phyloP scores from a whole-genome alignment of 441 rosid genomes.

The Aleurites moluccanus region DNA sequence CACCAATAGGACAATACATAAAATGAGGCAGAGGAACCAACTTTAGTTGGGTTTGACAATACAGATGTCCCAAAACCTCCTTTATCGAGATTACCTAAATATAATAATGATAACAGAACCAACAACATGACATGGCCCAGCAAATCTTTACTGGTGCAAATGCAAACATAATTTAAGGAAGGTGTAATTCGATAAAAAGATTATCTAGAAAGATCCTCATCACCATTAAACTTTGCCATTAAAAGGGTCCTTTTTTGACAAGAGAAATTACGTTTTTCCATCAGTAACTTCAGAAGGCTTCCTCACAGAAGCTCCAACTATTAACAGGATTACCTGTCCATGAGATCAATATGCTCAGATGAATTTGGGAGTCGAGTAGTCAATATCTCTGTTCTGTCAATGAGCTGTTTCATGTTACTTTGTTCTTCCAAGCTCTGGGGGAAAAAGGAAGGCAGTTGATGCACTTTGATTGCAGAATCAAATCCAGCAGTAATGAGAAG shows the following conservation, averaged over 20 bases:
- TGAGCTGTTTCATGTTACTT: conserved; percentile 29
- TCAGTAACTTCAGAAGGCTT: not conserved
- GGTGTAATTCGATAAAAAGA: not conserved
- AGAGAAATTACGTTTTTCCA: not conserved
- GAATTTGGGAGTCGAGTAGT: conserved; percentile 56
- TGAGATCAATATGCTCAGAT: conserved; percentile 47
- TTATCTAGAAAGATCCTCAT: conserved; percentile 1
- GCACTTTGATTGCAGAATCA: conserved; percentile 92
- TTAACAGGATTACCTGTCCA: conserved; percentile 62
- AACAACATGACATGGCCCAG: not conserved
- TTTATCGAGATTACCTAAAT: conserved; percentile 12
- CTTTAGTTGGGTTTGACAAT: conserved; percentile 6
- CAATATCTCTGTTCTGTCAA: conserved; percentile 34
- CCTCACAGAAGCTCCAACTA: conserved; percentile 13
- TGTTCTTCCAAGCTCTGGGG: conserved; percentile 40
- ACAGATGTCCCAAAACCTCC: conserved; percentile 12
- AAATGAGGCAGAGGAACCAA: conserved; percentile 11
- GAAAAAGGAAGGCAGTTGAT: conserved; percentile 51
- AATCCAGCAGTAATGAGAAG: conserved; percentile 94
- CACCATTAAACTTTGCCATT: not conserved
- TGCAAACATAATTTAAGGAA: not conserved
- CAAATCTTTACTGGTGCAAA: not conserved
- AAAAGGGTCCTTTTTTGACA: not conserved
- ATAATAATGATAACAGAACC: not conserved
- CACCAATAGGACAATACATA: conserved; percentile 6